Percentiles rank a stretch among this genome's conserved stretches.
Conservation (phyloP, 371 early-diverging fungal genomes). For the Rozella allomycis region DNA sequence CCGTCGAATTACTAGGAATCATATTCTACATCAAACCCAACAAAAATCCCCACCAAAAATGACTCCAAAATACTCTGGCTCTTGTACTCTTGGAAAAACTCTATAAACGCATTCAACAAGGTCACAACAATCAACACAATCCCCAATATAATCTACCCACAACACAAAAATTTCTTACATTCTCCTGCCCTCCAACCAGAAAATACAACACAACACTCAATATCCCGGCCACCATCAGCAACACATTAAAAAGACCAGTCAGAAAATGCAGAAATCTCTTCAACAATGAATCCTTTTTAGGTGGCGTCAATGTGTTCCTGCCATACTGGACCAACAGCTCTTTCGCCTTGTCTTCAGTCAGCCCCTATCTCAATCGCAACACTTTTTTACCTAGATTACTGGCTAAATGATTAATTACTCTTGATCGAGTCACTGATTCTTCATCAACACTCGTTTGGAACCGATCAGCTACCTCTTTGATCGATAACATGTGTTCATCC, state of each 20-base stretch:
- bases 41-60: constrained; percentile 32
- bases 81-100: constrained; percentile 73
- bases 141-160: constrained; percentile 44
- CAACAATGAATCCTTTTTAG: constrained; percentile 47
- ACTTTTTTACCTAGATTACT: too few relatives aligned
- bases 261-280: constrained; percentile 49
- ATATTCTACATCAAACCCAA: constrained; percentile 22
- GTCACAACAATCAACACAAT: constrained; percentile 66
- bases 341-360: constrained; percentile 35
- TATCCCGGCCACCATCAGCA: constrained; percentile 61
- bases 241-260: constrained; percentile 51
- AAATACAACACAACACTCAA: constrained; percentile 54
- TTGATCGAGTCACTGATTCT: constrained; percentile 35
- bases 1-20: constrained; percentile 59
- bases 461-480: constrained; percentile 38
- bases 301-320: constrained; percentile 63
- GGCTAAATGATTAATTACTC: too few relatives aligned
- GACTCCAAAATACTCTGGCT: constrained; percentile 59
- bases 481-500: constrained; percentile 50
- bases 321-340: constrained; percentile 41
- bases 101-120: constrained; percentile 69
- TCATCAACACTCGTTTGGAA: constrained; percentile 30
- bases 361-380: too few relatives aligned
- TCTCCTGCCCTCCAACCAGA: constrained; percentile 40
- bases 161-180: constrained; percentile 21